These are phyloP conservation scores for Alternaria panax DNA, from an alignment of 2,329 filamentous ascomycete genomes.

Conservation along the genomic window DNA sequence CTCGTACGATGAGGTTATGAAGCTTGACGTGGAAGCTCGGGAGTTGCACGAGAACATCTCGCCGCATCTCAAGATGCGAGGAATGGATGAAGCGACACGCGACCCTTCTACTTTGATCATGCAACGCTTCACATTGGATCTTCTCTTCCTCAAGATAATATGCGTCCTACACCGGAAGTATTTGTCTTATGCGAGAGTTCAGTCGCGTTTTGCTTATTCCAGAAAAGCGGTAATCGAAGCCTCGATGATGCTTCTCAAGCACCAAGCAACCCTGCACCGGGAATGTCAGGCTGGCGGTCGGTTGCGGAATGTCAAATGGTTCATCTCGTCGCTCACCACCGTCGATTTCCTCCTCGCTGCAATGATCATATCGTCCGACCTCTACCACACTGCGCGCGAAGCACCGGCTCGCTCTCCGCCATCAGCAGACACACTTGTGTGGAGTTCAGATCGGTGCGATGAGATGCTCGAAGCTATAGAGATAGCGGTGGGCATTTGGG, in stretches of 20 bases:
- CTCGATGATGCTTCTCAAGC: constrained; percentile 79
- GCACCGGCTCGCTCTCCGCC: constrained; percentile 46
- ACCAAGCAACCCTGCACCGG: constrained; percentile 76
- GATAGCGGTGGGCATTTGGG: constrained; percentile 79
- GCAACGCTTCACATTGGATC: constrained; percentile 82
- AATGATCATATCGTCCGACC: constrained; percentile 82
- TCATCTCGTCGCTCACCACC: constrained; percentile 78
- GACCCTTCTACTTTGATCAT: constrained; percentile 76
- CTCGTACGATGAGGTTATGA: constrained; percentile 68
- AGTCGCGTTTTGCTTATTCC: constrained; percentile 83
- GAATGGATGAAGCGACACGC: constrained; percentile 74
- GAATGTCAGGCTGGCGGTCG: constrained; percentile 77
- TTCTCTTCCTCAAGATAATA: constrained; percentile 86
- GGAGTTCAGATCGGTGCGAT: constrained; percentile 60
- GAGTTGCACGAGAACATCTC: constrained; percentile 72
- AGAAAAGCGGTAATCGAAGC: constrained; percentile 85
- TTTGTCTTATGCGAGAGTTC: constrained; percentile 74
- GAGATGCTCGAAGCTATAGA: constrained; percentile 82
- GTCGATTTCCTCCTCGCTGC: constrained; percentile 87
- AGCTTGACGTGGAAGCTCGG: constrained; percentile 65
- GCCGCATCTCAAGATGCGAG: constrained; percentile 77
- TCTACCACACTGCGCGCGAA: constrained; percentile 70
- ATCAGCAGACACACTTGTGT: constrained; percentile 52
- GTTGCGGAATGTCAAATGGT: constrained; percentile 77
- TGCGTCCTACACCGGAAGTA: constrained; percentile 91